Evolutionary conservation across 768 basidiomycete species (phyloP), one percentile per base, ranked within the genome.

Genomic region (Tremella mesenterica): DNA sequence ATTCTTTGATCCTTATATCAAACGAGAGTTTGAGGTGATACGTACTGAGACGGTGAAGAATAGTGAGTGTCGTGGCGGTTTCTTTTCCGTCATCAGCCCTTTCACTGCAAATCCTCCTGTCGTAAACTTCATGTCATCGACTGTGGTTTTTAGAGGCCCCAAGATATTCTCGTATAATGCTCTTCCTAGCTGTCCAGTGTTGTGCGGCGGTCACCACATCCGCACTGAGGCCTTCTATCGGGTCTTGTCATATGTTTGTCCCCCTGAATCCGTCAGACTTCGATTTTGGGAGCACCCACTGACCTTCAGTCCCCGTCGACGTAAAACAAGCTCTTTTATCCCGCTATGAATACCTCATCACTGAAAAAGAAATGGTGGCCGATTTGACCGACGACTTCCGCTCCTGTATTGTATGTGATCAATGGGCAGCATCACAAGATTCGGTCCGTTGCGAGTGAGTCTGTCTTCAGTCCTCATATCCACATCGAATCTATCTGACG

Each of bases 11-110:
- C 90, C 91, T 48, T 96, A 93, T 75, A 88, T 96, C 75, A 91
- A 93, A 77, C 87, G 88, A 73, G 92, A 96, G 75, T 96, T 93
- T 73, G 95, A 97, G 72, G 86, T 96, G 63, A 84, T 99, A 49
- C 84, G 85, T 56, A 81, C 88, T 27, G 80, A 81, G 34, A 86
- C 85, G 64, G 85, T 95, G 57, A 81, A 84, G 53, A 99, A 99
- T 73, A 77, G 93, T 97, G 72, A 69, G 90, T 79, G 28, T 12
- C 29, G 8, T 36, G 18, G 12, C 34, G 34, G 18, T 36, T 18
- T 36, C 34, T 36, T 36, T 12, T 12, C 18, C 34, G 34, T 36
- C 34, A 36, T 36, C 34, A 18, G 34, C 18, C 34, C 34, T 36
- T 36, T 18, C 44, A 16, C 27, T 23, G 14, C 5, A 5, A 23